These are phyloP conservation scores for Paraglomus brasilianum DNA, from an alignment of 192 early-diverging fungal genomes.

Conservation along the genomic window DNA sequence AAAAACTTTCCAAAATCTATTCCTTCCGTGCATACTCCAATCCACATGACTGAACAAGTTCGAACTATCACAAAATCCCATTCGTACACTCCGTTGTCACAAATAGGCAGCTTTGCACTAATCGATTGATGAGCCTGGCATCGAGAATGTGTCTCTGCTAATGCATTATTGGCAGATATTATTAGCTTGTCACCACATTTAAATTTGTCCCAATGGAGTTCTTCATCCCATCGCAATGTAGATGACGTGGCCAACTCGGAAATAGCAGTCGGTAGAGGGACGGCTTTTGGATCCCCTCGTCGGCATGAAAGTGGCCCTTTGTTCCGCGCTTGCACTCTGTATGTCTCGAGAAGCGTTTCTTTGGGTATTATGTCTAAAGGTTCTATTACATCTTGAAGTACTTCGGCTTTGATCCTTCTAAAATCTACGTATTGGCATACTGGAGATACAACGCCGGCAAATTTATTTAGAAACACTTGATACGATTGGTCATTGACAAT, in stretches of 20 bases:
- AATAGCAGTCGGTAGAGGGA: too few relatives aligned
- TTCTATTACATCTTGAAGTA: background rate
- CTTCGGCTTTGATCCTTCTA: background rate
- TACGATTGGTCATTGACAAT: background rate
- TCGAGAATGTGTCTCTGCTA: background rate
- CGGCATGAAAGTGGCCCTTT: too few relatives aligned
- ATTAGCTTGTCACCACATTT: too few relatives aligned
- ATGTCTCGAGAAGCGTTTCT: background rate
- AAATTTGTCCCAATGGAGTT: too few relatives aligned
- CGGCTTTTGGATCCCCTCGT: too few relatives aligned
- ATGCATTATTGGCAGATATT: background rate
- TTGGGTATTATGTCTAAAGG: background rate
- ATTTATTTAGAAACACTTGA: background rate
- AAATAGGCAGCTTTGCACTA: background rate
- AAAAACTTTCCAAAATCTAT: conserved; percentile 2
- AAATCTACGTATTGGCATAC: background rate
- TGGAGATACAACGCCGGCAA: background rate
- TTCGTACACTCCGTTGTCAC: background rate
- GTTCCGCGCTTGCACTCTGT: background rate
- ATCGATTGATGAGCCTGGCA: background rate
- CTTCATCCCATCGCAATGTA: too few relatives aligned
- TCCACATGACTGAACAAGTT: background rate
- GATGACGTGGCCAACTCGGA: too few relatives aligned
- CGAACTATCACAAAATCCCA: conserved; percentile 22
- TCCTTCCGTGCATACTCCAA: conserved; percentile 10